phyloP scores from a whole-genome alignment of 2,329 filamentous ascomycete genomes.

The Colletotrichum spaethianum region DNA sequence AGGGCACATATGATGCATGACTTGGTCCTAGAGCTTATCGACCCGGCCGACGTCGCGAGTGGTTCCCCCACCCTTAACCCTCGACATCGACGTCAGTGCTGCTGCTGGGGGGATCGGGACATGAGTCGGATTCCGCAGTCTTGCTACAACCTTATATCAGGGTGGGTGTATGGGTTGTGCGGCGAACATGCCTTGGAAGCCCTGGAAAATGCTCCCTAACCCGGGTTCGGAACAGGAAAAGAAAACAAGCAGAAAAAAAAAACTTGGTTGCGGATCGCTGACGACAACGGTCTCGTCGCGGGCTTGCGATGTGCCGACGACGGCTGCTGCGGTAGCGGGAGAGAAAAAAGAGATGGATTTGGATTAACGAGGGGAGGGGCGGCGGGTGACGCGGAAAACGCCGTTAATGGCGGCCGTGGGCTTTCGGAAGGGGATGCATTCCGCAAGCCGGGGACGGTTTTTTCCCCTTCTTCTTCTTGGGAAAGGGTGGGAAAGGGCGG shows the following conservation, averaged over 20 bases:
- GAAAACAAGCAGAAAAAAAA: too few species aligned
- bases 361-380: background rate
- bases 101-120: background rate
- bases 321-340: background rate
- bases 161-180: background rate
- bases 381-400: background rate
- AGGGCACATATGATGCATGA: background rate
- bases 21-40: conserved; percentile 1
- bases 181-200: background rate
- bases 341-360: background rate
- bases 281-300: background rate
- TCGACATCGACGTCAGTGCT: background rate
- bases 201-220: background rate
- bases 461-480: background rate
- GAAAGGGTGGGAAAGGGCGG: background rate
- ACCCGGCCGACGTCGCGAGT: background rate
- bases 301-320: conserved; percentile 7
- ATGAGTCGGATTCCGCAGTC: conserved; percentile 1
- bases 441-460: background rate
- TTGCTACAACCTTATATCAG: conserved; percentile 5
- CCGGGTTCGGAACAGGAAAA: too few species aligned
- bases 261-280: background rate
- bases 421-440: background rate
- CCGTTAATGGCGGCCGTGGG: background rate
- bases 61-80: background rate